phyloP scores from a whole-genome alignment of 2,329 filamentous ascomycete species.

The Pestalotiopsis sp. region DNA sequence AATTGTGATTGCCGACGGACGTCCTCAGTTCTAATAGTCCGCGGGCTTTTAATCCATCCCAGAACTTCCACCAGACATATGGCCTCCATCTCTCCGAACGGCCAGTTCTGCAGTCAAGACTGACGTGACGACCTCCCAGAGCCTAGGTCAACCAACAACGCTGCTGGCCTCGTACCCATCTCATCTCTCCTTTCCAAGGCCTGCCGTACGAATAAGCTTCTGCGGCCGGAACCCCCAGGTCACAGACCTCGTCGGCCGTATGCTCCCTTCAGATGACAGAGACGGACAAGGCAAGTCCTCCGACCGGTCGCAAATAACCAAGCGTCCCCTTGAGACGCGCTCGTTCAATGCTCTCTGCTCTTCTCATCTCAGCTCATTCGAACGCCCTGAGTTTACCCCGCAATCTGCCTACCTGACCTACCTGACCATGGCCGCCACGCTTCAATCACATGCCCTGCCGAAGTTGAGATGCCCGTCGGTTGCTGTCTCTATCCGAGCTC shows the following conservation, averaged over 20 bases:
- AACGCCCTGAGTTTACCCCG: background rate
- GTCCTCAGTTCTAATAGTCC: background rate
- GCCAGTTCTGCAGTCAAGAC: background rate
- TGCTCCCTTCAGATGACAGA: background rate
- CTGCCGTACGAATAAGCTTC: background rate
- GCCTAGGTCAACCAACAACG: background rate
- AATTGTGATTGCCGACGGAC: background rate
- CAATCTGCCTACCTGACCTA: background rate
- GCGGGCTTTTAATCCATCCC: background rate
- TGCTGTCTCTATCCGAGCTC: background rate
- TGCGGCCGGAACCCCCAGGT: background rate
- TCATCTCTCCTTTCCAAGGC: background rate
- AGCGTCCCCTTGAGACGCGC: background rate
- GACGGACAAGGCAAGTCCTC: background rate
- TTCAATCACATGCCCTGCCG: background rate
- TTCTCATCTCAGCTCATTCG: background rate
- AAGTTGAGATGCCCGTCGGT: background rate
- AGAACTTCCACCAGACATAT: slow-evolving; percentile 9
- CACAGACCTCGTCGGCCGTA: background rate
- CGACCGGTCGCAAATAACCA: background rate
- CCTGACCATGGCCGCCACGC: background rate
- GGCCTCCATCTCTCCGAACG: background rate
- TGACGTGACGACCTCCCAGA: background rate
- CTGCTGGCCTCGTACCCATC: background rate
- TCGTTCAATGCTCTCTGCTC: background rate